phyloP scores from a whole-genome alignment of 495 filamentous ascomycete genomes.

The Saxophila tyrrhenica region DNA sequence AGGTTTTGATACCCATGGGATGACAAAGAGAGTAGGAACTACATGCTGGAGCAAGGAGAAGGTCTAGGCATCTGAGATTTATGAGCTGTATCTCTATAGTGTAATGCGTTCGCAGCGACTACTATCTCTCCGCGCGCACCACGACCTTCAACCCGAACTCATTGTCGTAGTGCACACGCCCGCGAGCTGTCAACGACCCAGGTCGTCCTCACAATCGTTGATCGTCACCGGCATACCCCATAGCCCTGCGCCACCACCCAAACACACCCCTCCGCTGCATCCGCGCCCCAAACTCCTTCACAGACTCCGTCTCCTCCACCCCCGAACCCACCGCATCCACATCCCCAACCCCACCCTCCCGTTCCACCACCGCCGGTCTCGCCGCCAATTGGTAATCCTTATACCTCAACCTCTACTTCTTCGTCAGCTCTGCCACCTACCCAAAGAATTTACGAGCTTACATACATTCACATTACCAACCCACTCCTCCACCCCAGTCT shows the following conservation, averaged over 20 bases:
- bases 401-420: slow-evolving; percentile 24
- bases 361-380: slow-evolving; percentile 11
- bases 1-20: not conserved
- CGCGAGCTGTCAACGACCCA: too few relatives aligned
- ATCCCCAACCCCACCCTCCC: not conserved
- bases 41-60: not conserved
- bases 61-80: not conserved
- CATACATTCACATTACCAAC: slow-evolving; percentile 41
- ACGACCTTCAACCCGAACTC: too few relatives aligned
- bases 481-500: slow-evolving; percentile 42
- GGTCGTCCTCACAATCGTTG: not conserved
- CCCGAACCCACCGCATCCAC: not conserved
- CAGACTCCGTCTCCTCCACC: slow-evolving; percentile 25
- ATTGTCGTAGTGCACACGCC: too few relatives aligned
- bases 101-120: not conserved
- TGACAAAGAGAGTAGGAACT: not conserved
- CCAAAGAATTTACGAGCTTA: not conserved
- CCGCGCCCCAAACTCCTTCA: slow-evolving; percentile 27
- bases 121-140: too few relatives aligned
- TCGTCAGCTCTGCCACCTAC: not conserved
- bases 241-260: slow-evolving; percentile 30
- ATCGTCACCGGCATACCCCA: slow-evolving; percentile 22
- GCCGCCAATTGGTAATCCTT: slow-evolving; percentile 32
- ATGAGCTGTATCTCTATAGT: not conserved
- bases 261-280: slow-evolving; percentile 25